Evolutionary conservation across 495 filamentous ascomycete species (phyloP).

Genomic region (Podospora pseudopauciseta): DNA sequence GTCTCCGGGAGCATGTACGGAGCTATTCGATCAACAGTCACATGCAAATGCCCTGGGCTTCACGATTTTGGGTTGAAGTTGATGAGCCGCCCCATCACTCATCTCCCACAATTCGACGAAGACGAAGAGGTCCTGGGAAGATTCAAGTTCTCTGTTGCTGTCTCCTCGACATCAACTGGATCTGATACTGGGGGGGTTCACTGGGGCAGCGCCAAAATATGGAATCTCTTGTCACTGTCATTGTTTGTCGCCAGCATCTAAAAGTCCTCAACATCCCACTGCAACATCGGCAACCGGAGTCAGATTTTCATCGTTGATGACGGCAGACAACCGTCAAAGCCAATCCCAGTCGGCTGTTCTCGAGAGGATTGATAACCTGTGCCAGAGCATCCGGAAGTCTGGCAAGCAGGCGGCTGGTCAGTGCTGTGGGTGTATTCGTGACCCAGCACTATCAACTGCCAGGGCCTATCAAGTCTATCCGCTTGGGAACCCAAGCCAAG

Average conservation of each 20-base stretch:
- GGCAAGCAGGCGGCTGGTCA: not conserved
- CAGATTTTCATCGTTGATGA: no score
- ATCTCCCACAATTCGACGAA: constrained; percentile 19
- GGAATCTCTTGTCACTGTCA: not conserved
- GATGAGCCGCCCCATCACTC: constrained; percentile 8
- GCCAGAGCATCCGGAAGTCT: not conserved
- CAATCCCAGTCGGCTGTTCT: no score
- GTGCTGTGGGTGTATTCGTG: constrained; percentile 1
- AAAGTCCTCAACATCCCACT: not conserved
- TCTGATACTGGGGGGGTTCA: not conserved
- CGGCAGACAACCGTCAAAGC: no score
- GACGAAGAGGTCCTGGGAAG: constrained; percentile 17
- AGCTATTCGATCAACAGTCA: constrained; percentile 31
- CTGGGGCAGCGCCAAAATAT: not conserved
- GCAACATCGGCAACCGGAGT: not conserved
- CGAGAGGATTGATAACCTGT: not conserved
- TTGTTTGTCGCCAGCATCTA: not conserved
- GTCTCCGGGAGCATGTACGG: constrained; percentile 35
- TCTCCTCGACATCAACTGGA: not conserved
- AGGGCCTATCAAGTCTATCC: not conserved
- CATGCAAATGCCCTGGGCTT: constrained; percentile 30
- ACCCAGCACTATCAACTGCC: not conserved
- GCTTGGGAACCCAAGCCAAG: not conserved
- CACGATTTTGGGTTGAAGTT: constrained; percentile 22
- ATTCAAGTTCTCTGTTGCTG: constrained; percentile 2